Conservation (phyloP, 2,329 filamentous ascomycete genomes). For the Fusarium sp. region DNA sequence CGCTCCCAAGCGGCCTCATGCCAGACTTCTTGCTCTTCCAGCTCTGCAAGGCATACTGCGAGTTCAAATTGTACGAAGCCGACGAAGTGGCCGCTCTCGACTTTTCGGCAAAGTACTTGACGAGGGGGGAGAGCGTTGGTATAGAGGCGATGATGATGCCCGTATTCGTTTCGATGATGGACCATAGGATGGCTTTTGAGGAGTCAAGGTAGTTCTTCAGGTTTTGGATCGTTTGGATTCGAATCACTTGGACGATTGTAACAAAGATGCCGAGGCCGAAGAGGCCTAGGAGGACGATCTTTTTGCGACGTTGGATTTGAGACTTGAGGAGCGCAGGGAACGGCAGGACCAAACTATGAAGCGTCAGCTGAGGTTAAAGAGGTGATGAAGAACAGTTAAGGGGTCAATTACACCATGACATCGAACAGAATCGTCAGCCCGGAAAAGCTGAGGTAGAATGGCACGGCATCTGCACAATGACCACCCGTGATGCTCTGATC, state of each 20-base stretch:
- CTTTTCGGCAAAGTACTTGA: slow-evolving; percentile 49
- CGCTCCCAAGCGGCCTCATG: not conserved
- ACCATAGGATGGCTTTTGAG: slow-evolving; percentile 56
- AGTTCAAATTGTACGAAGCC: not conserved
- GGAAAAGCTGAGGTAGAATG: slow-evolving; percentile 56
- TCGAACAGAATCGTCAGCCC: slow-evolving; percentile 55
- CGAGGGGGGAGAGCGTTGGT: slow-evolving; percentile 54
- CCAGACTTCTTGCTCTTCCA: not conserved
- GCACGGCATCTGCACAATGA: slow-evolving; percentile 52
- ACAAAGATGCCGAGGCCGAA: slow-evolving; percentile 62
- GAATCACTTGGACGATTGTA: slow-evolving; percentile 61
- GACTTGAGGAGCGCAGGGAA: not conserved
- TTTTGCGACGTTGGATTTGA: slow-evolving; percentile 45
- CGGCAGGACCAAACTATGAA: not conserved
- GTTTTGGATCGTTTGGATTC: slow-evolving; percentile 58
- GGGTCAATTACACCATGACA: slow-evolving; percentile 47
- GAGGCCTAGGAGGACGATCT: slow-evolving; percentile 54
- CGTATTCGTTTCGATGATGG: slow-evolving; percentile 55
- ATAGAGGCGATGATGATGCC: slow-evolving; percentile 56
- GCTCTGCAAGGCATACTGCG: not conserved
- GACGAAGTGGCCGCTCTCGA: slow-evolving; percentile 25
- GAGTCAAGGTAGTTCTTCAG: slow-evolving; percentile 58
- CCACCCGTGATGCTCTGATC: slow-evolving; percentile 49
- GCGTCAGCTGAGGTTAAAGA: not conserved
- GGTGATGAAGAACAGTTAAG: not conserved